Evolutionary conservation across 495 filamentous ascomycete species (phyloP), one percentile per base, ranked within the genome.

Genomic region (Penicillium fimorum): DNA sequence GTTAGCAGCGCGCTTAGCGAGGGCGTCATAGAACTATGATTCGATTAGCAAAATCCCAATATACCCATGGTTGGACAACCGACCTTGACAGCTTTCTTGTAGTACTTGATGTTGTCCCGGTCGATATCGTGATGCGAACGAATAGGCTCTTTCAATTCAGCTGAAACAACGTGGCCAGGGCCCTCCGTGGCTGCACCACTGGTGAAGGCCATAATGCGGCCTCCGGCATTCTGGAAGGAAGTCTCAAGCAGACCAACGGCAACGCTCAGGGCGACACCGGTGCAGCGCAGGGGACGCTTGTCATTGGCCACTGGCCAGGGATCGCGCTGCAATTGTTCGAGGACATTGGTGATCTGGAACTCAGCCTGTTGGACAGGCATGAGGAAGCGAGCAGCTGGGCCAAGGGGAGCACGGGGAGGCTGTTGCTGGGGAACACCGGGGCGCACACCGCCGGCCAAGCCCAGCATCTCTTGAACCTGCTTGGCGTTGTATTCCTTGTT

Each of bases 41-140:
- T n/a, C 18, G 12, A 7, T 60, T 57, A 74, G 66, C 62, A 67
- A 53, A 46, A 33, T 10, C 4, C n/a, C 7, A 20, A n/a, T 46
- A 33, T 24, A 47, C 18, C 4, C 15, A 9, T 5, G 25, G 9
- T 11, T 25, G 3, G 32, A 41, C 17, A 55, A 51, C 75, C 35
- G 75, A 96, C 91, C 87, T 97, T 99, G 13, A 96, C 73, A 43
- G 95, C 94, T 74, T 97, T 97, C 82, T 99, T 99, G 77, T 96
- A 97, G 71, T 97, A 97, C 72, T 97, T 99, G 78, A 96, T 96
- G 65, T 97, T 96, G 68, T 99, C 95, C 38, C 91, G 84, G 65
- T 99, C 95, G 69, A 99, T 99, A 63, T 99, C 95, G 68, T 99
- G 95, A 76, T 99, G 95, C 33, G 95, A 97, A 65, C 95, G 87